These are phyloP conservation scores for Pyrenochaeta sp. DNA, from an alignment of 2,329 filamentous ascomycete species.

Conservation along the genomic window DNA sequence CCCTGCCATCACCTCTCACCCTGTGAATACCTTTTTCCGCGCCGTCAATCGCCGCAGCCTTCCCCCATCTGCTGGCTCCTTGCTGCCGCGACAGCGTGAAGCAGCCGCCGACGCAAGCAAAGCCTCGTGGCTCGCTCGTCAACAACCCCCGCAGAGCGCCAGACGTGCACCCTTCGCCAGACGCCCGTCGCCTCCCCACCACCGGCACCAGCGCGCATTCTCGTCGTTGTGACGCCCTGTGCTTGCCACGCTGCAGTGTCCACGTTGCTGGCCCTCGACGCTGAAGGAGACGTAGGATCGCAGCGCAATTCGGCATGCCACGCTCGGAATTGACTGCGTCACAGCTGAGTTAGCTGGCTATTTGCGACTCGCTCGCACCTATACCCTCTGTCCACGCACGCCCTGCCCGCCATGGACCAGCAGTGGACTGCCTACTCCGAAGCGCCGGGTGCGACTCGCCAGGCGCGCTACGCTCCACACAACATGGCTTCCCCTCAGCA, in stretches of 20 bases:
- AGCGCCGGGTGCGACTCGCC: constrained; percentile 41
- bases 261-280: neutral
- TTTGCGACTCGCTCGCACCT: constrained; percentile 21
- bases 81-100: constrained; percentile 13
- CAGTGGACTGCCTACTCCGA: constrained; percentile 51
- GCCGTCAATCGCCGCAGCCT: constrained; percentile 2
- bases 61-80: constrained; percentile 3
- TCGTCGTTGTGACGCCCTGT: constrained; percentile 15
- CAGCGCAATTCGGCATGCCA: constrained; percentile 47
- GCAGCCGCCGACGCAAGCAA: constrained; percentile 14
- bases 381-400: constrained; percentile 10
- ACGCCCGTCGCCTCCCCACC: constrained; percentile 21
- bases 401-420: constrained; percentile 43
- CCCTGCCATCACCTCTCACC: neutral
- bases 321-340: constrained; percentile 41
- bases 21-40: neutral
- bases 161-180: constrained; percentile 4
- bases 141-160: constrained; percentile 20
- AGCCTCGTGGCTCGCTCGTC: constrained; percentile 22
- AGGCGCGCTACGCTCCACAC: constrained; percentile 49
- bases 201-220: constrained; percentile 18
- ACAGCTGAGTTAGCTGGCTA: constrained; percentile 46
- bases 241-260: constrained; percentile 6
- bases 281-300: neutral
- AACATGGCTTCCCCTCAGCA: constrained; percentile 46